Conservation (phyloP, 257 asterid genomes). For the Hygrophila difformis region DNA sequence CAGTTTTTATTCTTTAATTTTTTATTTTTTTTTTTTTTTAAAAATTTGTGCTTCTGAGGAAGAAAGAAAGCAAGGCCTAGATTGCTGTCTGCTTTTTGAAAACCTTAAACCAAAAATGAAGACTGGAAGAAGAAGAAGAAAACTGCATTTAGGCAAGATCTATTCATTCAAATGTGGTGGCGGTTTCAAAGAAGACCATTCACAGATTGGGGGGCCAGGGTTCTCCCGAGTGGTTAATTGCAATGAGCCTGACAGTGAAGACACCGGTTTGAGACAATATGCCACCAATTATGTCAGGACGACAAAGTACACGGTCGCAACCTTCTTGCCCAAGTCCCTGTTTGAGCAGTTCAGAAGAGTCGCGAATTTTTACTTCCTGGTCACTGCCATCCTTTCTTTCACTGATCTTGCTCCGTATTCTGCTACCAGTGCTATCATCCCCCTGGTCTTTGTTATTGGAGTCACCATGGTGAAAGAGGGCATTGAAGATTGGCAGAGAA, state of each 20-base stretch:
- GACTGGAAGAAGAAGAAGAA: conserved; percentile 41
- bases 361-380: conserved; percentile 83
- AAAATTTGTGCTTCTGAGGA: no score
- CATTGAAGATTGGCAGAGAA: conserved; percentile 71
- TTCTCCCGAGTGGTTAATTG: conserved; percentile 77
- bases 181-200: conserved; percentile 42
- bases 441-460: conserved; percentile 57
- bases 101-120: conserved; percentile 15
- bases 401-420: conserved; percentile 64
- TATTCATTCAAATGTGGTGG: conserved; percentile 66
- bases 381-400: conserved; percentile 61
- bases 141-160: conserved; percentile 68
- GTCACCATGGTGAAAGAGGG: conserved; percentile 85
- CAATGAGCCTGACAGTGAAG: conserved; percentile 54
- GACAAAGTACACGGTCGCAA: conserved; percentile 70
- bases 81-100: no score
- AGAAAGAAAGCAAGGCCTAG: no score
- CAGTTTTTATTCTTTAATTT: no score
- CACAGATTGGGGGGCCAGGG: conserved; percentile 84
- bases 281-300: conserved; percentile 60
- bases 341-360: conserved; percentile 96
- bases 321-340: conserved; percentile 78
- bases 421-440: conserved; percentile 63
- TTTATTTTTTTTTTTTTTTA: no score
- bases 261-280: conserved; percentile 35